These are phyloP conservation scores for Cenchrus fungigraminus DNA, from an alignment of 176 grass and related monocot genomes.

Conservation along the genomic window DNA sequence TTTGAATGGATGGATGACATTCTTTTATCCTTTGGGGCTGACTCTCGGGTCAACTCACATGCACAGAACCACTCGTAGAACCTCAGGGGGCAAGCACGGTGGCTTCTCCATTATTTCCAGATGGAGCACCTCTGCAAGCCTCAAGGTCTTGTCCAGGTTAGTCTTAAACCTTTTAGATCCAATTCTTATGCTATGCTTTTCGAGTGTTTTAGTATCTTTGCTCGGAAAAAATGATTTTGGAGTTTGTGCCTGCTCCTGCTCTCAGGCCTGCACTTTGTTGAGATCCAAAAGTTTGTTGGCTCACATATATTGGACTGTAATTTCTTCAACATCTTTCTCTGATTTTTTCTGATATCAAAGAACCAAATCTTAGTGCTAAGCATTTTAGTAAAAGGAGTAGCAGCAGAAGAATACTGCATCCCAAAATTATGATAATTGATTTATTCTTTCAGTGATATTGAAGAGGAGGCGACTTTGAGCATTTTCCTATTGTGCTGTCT, in stretches of 20 bases:
- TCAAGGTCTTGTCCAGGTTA: conserved; percentile 1
- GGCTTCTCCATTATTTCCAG: neutral
- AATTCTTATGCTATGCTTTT: neutral
- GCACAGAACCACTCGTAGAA: neutral
- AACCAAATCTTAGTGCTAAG: neutral
- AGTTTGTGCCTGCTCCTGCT: neutral
- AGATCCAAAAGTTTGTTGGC: neutral
- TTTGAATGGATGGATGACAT: no score
- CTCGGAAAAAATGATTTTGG: neutral
- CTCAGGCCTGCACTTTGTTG: neutral
- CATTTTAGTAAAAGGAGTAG: neutral
- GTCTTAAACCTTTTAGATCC: neutral
- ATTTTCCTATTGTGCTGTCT: no score
- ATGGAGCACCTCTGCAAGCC: neutral
- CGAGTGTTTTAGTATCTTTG: neutral
- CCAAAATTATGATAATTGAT: neutral
- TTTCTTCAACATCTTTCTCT: neutral
- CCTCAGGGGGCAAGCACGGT: neutral
- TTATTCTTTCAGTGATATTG: neutral
- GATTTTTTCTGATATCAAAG: neutral
- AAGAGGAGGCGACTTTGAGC: neutral
- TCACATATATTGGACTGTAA: neutral
- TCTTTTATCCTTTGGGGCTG: neutral
- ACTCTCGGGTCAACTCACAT: neutral
- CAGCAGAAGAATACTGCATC: neutral